These are phyloP conservation scores for Cenchrus purpureus DNA, from an alignment of 176 grass and related monocot species.

Conservation along the genomic window DNA sequence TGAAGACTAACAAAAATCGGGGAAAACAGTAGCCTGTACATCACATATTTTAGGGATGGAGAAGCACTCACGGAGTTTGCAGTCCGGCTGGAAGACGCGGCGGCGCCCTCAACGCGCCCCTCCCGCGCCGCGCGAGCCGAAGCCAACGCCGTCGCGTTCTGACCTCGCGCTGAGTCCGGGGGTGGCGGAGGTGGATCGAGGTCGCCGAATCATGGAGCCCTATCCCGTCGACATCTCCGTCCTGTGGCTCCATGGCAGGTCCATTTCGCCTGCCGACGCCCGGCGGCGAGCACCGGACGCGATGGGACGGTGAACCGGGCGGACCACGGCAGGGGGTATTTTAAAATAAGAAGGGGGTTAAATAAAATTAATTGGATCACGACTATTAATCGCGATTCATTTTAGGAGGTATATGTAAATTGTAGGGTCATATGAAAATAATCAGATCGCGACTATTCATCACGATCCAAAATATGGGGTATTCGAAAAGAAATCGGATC, in stretches of 20 bases:
- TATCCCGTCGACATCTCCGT: not conserved
- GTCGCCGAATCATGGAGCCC: not conserved
- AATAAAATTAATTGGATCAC: too few relatives aligned
- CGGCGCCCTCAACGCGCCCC: not conserved
- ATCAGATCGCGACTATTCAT: too few relatives aligned
- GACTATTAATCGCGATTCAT: too few relatives aligned
- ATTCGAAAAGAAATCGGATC: too few relatives aligned
- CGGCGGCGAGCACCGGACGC: not conserved
- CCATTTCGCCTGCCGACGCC: not conserved
- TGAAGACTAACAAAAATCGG: not conserved
- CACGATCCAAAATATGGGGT: too few relatives aligned
- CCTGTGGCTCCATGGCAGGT: not conserved
- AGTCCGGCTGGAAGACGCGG: not conserved
- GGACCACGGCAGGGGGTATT: too few relatives aligned
- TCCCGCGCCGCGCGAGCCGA: not conserved
- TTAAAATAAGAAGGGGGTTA: too few relatives aligned
- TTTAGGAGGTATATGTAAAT: too few relatives aligned
- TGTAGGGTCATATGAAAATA: too few relatives aligned
- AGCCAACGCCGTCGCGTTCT: not conserved
- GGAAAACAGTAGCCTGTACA: too few relatives aligned
- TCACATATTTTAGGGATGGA: not conserved
- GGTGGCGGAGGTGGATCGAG: not conserved
- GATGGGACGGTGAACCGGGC: not conserved
- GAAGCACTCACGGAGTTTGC: constrained; percentile 7
- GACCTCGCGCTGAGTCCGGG: not conserved